Conservation (phyloP, 2,329 filamentous ascomycete genomes). For the Davidsoniella australis region DNA sequence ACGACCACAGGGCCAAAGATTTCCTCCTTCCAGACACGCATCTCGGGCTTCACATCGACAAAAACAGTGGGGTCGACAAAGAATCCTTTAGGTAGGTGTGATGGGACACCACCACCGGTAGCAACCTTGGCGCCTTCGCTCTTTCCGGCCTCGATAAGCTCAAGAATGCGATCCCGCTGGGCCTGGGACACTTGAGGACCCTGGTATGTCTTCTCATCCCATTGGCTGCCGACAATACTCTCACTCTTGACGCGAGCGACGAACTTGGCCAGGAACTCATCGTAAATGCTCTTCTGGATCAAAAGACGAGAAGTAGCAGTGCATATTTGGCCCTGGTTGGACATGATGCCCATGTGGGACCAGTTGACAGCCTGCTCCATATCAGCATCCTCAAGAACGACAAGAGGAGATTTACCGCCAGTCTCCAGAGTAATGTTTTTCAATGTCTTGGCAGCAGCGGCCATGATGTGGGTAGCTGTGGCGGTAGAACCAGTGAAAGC, state of each 20-base stretch:
- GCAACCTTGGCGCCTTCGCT: slow-evolving; percentile 39
- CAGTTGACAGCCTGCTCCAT: slow-evolving; percentile 45
- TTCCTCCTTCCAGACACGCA: slow-evolving; percentile 25
- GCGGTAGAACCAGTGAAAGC: slow-evolving; percentile 56
- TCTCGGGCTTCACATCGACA: slow-evolving; percentile 21
- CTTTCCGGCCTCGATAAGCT: slow-evolving; percentile 48
- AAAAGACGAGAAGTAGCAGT: slow-evolving; percentile 41
- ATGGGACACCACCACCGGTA: slow-evolving; percentile 20
- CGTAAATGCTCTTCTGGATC: slow-evolving; percentile 38
- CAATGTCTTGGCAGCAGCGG: slow-evolving; percentile 41
- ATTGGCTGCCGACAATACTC: slow-evolving; percentile 47
- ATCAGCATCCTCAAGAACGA: slow-evolving; percentile 44
- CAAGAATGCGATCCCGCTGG: slow-evolving; percentile 47
- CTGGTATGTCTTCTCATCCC: slow-evolving; percentile 45
- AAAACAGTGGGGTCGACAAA: slow-evolving; percentile 26
- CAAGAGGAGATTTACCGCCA: slow-evolving; percentile 41
- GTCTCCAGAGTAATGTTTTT: slow-evolving; percentile 44
- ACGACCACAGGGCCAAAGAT: slow-evolving; percentile 25
- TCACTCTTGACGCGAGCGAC: slow-evolving; percentile 35
- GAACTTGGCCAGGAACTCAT: slow-evolving; percentile 46
- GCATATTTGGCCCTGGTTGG: slow-evolving; percentile 43
- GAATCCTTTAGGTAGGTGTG: slow-evolving; percentile 21
- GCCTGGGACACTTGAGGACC: slow-evolving; percentile 49
- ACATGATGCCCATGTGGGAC: slow-evolving; percentile 27
- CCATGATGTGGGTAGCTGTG: slow-evolving; percentile 55